Evolutionary conservation across 176 grass and related monocot genomes (phyloP), one percentile per base, ranked within the genome.

Genomic region (Chrysopogon serrulatus): DNA sequence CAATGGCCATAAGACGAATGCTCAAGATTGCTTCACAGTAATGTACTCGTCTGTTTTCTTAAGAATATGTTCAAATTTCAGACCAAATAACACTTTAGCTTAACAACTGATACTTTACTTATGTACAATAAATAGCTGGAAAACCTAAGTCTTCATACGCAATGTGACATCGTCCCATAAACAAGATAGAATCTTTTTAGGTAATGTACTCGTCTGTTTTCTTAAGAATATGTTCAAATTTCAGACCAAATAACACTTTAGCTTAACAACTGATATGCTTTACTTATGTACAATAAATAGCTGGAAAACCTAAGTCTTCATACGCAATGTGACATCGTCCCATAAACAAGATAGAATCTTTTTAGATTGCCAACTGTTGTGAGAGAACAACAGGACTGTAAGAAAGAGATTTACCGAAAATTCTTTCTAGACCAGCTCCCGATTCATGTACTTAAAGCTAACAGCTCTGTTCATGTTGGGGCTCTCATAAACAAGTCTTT

Each of bases 381-480:
- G 16, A 88, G 19, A 71, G 40, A 57, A 86, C 32, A 48, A 21
- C 66, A 66, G 16, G 35, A 65, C 24, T n/a, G 36, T 23, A 68
- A 81, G 56, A 69, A 73, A 83, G 79, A 88, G 36, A 63, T 76
- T 57, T 93, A 95, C 96, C 87, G 96, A 98, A 80, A 98, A 98
- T 65, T 98, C 96, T 83, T 98, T 98, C 96, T 91, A 98, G 77
- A 98, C 96, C 63, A 98, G 87, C 71, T 98, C 93, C 17, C 96
- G 89, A 84, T 98, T 98, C 93, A 98, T 98, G 71, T 98, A 98
- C 63, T 98, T 91, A 85, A 95, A 98, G 77, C 96, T 98, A 80
- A 95, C 96, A 72, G 96, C 89, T 87, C 96, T 87, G 78, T 98
- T 98, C 96, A 95, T 98, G 64, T 93, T 98, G 81, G 96, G 96